Conservation (phyloP, 2,329 filamentous ascomycete genomes). For the Xylariaceae sp. region DNA sequence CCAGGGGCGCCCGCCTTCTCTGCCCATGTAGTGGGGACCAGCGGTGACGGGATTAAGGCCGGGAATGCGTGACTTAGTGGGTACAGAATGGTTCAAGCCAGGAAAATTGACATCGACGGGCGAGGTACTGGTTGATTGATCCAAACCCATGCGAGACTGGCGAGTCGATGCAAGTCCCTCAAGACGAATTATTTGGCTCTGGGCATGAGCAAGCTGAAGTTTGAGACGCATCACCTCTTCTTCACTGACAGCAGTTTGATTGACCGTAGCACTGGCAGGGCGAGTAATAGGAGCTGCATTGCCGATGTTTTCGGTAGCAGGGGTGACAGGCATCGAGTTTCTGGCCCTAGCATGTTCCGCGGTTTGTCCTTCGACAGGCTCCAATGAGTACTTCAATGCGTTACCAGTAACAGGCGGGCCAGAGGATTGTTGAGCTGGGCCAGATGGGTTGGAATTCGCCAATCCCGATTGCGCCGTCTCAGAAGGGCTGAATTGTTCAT, state of each 20-base stretch:
- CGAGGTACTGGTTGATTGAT: constrained; percentile 37
- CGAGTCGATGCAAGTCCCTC: constrained; percentile 64
- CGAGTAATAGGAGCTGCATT: constrained; percentile 45
- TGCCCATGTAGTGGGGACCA: constrained; percentile 34
- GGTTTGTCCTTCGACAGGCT: constrained; percentile 32
- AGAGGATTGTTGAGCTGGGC: constrained; percentile 65
- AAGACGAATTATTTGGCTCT: constrained; percentile 64
- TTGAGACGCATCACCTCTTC: constrained; percentile 64
- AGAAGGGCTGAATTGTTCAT: constrained; percentile 34
- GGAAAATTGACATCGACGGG: constrained; percentile 26
- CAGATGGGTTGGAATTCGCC: constrained; percentile 69
- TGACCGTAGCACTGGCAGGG: constrained; percentile 46
- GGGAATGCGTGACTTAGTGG: constrained; percentile 30
- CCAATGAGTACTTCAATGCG: constrained; percentile 41
- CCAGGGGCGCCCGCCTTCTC: constrained; percentile 47
- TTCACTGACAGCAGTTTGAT: constrained; percentile 36
- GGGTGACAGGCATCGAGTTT: constrained; percentile 58
- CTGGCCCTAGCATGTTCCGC: constrained; percentile 48
- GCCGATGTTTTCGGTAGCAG: constrained; percentile 51
- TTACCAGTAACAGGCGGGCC: constrained; percentile 55
- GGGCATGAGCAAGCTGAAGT: constrained; percentile 64
- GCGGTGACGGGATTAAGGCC: constrained; percentile 22
- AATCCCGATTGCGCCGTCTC: constrained; percentile 40
- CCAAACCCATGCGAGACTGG: constrained; percentile 53
- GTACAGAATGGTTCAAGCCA: constrained; percentile 22